These are phyloP conservation scores for Diatrype stigma DNA, from an alignment of 2,329 filamentous ascomycete species.

Conservation along the genomic window DNA sequence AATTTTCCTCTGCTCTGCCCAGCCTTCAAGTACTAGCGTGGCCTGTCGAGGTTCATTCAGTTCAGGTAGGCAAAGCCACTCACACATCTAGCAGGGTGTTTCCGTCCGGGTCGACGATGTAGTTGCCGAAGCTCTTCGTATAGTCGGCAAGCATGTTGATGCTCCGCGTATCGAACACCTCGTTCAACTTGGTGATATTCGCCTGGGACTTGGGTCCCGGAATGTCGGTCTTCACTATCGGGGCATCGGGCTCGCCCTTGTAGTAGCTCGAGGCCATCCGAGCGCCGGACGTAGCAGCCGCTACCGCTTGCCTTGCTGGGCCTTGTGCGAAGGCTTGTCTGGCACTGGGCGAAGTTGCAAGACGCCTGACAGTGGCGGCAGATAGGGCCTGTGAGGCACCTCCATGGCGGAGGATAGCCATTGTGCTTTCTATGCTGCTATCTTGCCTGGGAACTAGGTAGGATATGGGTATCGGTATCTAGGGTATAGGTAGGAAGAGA, in stretches of 20 bases:
- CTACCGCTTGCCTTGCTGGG: conserved; percentile 12
- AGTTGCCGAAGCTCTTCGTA: conserved; percentile 72
- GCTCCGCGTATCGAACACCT: conserved; percentile 81
- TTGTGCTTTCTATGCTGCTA: conserved; percentile 6
- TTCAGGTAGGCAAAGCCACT: conserved; percentile 31
- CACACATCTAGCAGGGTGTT: conserved; percentile 71
- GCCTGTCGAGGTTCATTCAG: too few species aligned
- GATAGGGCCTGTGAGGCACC: conserved; percentile 22
- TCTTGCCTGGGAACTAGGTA: background rate
- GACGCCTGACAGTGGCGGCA: conserved; percentile 12
- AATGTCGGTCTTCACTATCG: conserved; percentile 56
- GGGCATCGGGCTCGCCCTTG: conserved; percentile 46
- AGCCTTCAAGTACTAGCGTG: too few species aligned
- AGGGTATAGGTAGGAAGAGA: too few species aligned
- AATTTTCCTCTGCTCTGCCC: too few species aligned
- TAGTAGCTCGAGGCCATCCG: conserved; percentile 27
- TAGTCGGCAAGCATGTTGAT: conserved; percentile 81
- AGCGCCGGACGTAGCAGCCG: conserved; percentile 13
- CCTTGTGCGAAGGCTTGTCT: conserved; percentile 9
- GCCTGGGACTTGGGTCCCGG: conserved; percentile 73
- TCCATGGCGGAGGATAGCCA: conserved; percentile 25
- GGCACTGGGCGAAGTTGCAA: conserved; percentile 10
- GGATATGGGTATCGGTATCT: too few species aligned
- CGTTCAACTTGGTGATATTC: conserved; percentile 64
- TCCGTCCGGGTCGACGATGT: conserved; percentile 69